Evolutionary conservation across 106 monocot genomes (phyloP), one percentile per base, ranked within the genome.

Genomic region (Ottelia alismoides): DNA sequence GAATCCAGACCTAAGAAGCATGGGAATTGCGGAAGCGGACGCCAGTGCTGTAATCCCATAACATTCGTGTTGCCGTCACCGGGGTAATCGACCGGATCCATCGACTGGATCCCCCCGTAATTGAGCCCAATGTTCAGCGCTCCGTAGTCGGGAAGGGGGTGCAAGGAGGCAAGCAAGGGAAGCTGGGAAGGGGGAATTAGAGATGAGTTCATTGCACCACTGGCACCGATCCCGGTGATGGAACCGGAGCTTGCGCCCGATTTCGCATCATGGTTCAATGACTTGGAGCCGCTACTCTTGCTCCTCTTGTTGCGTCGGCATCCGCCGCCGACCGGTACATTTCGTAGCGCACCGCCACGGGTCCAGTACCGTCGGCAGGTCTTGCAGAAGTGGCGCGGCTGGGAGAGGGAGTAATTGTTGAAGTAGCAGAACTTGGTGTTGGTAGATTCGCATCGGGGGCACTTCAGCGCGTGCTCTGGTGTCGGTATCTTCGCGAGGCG

Each of bases 11-110:
- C 61, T 20, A 57, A 52, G 2, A 75, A 40, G 51, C 72, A 76
- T 12, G 81, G 81, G 51, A 72, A 72, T 43, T 72, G 81, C 47
- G 71, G 76, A 26, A 67, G 55, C 57, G 61, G 76, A 75, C 28
- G 71, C 71, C 25, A 79, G 30, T 7, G 61, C 73, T 0, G 45
- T 0, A n/a, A n/a, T n/a, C n/a, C 51, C n/a, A n/a, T n/a, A n/a
- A n/a, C 32, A 4, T 10, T n/a, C 11, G 20, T 31, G 22, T 49
- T 44, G 20, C 24, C 17, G 14, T 71, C 71, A 12, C 52, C 50
- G 1, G 57, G 53, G 12, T 63, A 52, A 49, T 65, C 64, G 9
- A 50, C 52, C 1, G 30, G 30, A 12, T 78, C 67, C 2, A 62
- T 25, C 12, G 31, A 18, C 27, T 74, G 73, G 2, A 77, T 57